A percentile compares a stretch with the other conserved stretches of the same genome.
Conservation (phyloP, 257 asterid species). For the Nemophila menziesii region DNA sequence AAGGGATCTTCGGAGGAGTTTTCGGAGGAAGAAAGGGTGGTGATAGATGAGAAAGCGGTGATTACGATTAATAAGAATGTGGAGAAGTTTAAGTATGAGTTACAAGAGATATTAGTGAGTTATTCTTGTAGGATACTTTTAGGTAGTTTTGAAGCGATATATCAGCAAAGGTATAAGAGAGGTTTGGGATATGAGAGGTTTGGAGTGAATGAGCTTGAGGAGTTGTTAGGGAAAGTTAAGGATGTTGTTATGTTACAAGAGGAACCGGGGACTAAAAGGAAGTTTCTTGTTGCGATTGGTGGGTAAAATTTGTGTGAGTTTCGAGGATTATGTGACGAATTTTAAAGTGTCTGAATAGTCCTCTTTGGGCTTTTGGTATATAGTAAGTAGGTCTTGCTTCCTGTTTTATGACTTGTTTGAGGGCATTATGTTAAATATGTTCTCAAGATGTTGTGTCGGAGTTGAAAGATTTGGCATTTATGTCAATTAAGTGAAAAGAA, state of each 20-base stretch:
- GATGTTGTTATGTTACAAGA: slow-evolving; percentile 66
- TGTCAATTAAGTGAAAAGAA: too few species aligned
- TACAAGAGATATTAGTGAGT: slow-evolving; percentile 85
- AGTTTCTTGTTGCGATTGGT: slow-evolving; percentile 48
- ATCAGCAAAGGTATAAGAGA: slow-evolving; percentile 69
- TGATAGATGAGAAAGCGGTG: slow-evolving; percentile 18
- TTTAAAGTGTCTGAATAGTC: too few species aligned
- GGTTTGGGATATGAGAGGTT: slow-evolving; percentile 45
- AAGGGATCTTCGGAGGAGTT: slow-evolving; percentile 57
- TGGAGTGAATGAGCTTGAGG: slow-evolving; percentile 63
- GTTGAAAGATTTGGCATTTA: too few species aligned
- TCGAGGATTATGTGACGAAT: too few species aligned
- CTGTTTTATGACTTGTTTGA: too few species aligned
- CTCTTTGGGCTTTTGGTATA: too few species aligned
- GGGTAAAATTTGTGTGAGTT: too few species aligned
- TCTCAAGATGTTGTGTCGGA: too few species aligned
- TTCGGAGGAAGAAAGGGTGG: slow-evolving; percentile 49
- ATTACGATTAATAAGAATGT: slow-evolving; percentile 23
- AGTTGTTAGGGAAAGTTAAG: slow-evolving; percentile 59
- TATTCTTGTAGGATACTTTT: slow-evolving; percentile 59
- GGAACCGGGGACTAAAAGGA: slow-evolving; percentile 56
- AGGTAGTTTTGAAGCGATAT: slow-evolving; percentile 57
- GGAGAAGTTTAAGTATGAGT: slow-evolving; percentile 54
- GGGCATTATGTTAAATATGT: too few species aligned
- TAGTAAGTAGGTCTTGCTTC: too few species aligned